These are phyloP conservation scores for Lentinula sp. DNA, from an alignment of 768 basidiomycete genomes.

Conservation along the genomic window DNA sequence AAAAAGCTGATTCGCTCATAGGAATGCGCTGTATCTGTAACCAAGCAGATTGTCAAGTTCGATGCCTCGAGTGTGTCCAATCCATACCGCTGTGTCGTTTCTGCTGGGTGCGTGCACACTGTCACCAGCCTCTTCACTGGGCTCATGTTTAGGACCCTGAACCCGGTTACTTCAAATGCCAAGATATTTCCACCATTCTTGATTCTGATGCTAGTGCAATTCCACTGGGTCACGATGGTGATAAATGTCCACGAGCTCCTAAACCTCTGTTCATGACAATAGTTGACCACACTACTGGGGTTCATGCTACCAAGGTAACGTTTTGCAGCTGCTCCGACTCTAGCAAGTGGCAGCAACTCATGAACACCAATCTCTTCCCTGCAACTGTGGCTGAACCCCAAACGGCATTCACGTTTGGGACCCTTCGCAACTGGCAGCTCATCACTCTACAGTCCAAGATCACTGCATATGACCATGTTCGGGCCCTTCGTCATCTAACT, in stretches of 20 bases:
- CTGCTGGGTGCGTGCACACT: not conserved
- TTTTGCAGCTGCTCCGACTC: conserved; percentile 5
- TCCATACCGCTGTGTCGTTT: not conserved
- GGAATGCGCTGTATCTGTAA: not conserved
- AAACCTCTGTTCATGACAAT: not conserved
- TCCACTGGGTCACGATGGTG: not conserved
- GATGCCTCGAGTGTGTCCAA: not conserved
- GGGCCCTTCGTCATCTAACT: conserved; percentile 8
- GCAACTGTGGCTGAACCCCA: conserved; percentile 6
- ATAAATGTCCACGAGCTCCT: not conserved
- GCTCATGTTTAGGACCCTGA: not conserved
- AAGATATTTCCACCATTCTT: not conserved
- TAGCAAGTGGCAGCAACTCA: conserved; percentile 5
- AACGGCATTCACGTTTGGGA: conserved; percentile 11
- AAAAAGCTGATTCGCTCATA: not conserved
- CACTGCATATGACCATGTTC: conserved; percentile 9
- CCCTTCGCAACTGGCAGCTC: conserved; percentile 10
- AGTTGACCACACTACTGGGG: conserved; percentile 3
- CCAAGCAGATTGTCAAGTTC: not conserved
- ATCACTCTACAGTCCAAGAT: conserved; percentile 12
- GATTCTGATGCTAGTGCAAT: not conserved
- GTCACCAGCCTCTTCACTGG: not conserved
- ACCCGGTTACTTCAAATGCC: not conserved
- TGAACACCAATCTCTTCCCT: conserved; percentile 8
- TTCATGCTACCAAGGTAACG: not conserved